Evolutionary conservation across 164 flowering plant species (phyloP), one percentile per base, ranked within the genome.

Genomic region (Vitis rupestris): DNA sequence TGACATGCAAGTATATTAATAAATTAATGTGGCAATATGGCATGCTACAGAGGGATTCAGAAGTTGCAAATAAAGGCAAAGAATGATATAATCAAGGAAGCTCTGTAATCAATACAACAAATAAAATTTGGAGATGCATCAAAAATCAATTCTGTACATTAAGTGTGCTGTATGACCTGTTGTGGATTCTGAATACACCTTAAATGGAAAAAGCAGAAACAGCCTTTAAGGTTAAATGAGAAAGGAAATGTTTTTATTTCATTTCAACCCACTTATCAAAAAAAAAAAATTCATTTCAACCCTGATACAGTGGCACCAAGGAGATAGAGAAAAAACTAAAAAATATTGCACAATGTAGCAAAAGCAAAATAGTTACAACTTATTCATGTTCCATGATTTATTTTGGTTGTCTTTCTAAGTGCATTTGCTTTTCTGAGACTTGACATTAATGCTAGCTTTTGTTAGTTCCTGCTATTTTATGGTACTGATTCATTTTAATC

Each of bases 401-500:
- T n/a, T 61, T 15, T 5, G 19, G 3, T 23, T 23, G 27, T 31
- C 10, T 37, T 37, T 61, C 7, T 3, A 37, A 31, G 8, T 30
- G 11, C 11, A 5, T 31, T 29, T 30, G 27, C 19, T 50, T 59
- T 23, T 37, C 47, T 61, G 64, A 61, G 10, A 15, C 10, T 14
- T 64, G 56, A 50, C 23, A 8, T 8, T 14, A 10, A 12, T 50
- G 12, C 48, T 10, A 61, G 5, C 27, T 23, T 55, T 16, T 9
- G 2, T 54, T 11, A 11, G 31, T 50, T 7, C 15, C 8, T n/a
- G 7, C 63, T 52, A 30, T 50, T 11, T 59, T 14, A 50, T 57
- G 50, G 13, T 17, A 61, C 59, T 65, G 57, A 64, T 70, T 44
- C 48, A 15, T 54, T 61, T 2, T 57, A 11, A 44, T 72, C 56